Evolutionary conservation across 257 asterid genomes (phyloP).

Genomic region (Solanum dulcamara): DNA sequence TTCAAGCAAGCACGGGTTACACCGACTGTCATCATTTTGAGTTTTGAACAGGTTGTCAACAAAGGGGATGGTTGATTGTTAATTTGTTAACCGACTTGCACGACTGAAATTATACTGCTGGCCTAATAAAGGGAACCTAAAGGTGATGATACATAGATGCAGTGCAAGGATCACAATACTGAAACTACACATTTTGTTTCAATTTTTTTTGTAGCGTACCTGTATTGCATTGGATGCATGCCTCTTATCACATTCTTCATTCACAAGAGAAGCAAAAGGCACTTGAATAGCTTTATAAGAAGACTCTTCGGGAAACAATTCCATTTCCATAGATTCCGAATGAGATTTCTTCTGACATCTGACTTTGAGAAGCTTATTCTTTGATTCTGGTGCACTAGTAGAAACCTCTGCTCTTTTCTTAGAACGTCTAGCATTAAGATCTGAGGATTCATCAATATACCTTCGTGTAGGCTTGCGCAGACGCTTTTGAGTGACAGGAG

Average conservation of each 20-base stretch:
- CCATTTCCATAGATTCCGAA: conserved; percentile 24
- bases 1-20: neutral
- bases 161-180: neutral
- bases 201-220: neutral
- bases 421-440: conserved; percentile 23
- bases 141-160: neutral
- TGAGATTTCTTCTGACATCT: conserved; percentile 38
- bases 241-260: conserved; percentile 31
- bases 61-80: neutral
- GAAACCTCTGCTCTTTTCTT: conserved; percentile 37
- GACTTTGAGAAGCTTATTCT: conserved; percentile 29
- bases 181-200: neutral
- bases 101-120: neutral
- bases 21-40: neutral
- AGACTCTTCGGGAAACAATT: conserved; percentile 40
- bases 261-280: conserved; percentile 70
- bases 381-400: conserved; percentile 19
- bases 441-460: conserved; percentile 70
- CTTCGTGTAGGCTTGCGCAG: conserved; percentile 87
- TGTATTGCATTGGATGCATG: conserved; percentile 1
- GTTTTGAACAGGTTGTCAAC: neutral
- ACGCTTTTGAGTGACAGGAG: conserved; percentile 47
- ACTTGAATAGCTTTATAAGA: conserved; percentile 79
- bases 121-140: neutral
- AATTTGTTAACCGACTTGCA: neutral